Evolutionary conservation across 352 stramenopile genomes (phyloP), one percentile per base, ranked within the genome.

Genomic region (Globisporangium paroecandrum): DNA sequence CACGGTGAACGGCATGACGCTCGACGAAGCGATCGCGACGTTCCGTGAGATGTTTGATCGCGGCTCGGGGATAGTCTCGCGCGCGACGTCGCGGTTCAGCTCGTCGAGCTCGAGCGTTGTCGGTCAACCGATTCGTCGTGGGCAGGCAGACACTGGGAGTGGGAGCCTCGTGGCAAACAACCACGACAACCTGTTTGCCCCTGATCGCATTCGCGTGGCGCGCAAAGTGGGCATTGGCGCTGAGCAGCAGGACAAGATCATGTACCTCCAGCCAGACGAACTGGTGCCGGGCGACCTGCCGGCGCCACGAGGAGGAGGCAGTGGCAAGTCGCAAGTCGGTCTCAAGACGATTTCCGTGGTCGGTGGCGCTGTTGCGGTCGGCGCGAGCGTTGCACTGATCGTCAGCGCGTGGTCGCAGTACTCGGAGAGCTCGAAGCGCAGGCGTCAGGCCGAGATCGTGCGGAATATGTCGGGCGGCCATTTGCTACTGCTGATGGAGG

Each of bases 321-420:
- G 46, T 29, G 34, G 56, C 0, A 73, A 69, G n/a, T 47, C 32
- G 8, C 43, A 43, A 67, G 69, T 49, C 15, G 78, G 83, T 4
- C 55, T 93, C 36, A 74, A 76, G 66, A 87, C 83, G 5, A 72
- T 89, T 18, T 90, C 83, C 0, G 77, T 91, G 0, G 79, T 95
- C 0, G 88, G 88, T 61, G 88, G 88, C 32, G 88, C 88, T 27
- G 85, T 94, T 20, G 86, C 85, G 22, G 79, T 95, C 32, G 86
- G 86, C 24, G 88, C 87, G 55, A 89, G 86, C 36, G 81, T 94
- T 22, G 88, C 88, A 6, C 41, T 95, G 38, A 86, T 90, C 38
- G 83, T 94, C 25, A 89, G 78, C 66, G 88, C 86, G 3, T 95
- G 88, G 88, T 90, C 85, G 1, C 80, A 91, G 59, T 94, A 92